Evolutionary conservation across 176 grass and related monocot species (phyloP).

Genomic region (Aegilops tauschii): DNA sequence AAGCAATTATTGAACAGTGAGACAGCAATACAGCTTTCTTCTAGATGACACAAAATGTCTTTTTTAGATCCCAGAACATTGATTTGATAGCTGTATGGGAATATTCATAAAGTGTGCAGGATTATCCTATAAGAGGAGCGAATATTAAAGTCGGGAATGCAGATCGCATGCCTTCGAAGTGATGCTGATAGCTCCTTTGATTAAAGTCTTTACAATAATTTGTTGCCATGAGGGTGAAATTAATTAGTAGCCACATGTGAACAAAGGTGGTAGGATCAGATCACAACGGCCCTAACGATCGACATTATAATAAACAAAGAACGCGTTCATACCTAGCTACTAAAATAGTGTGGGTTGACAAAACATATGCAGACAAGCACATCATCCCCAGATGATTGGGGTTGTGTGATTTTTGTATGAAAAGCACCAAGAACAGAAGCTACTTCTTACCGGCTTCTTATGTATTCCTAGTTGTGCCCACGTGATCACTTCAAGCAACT

Average conservation of each 20-base stretch:
- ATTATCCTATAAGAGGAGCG: conserved; percentile 27
- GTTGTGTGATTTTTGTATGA: not conserved
- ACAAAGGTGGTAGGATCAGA: conserved; percentile 24
- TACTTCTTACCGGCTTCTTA: conserved; percentile 74
- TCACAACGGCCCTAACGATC: conserved; percentile 45
- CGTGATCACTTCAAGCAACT: conserved; percentile 85
- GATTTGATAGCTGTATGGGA: conserved; percentile 32
- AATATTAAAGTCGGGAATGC: conserved; percentile 42
- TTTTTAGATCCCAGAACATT: conserved; percentile 38
- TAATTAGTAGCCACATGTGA: conserved; percentile 25
- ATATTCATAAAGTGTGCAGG: conserved; percentile 40
- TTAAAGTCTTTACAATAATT: conserved; percentile 3
- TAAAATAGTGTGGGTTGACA: conserved; percentile 15
- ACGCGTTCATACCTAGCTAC: not conserved
- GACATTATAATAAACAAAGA: conserved; percentile 32
- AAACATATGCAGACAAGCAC: conserved; percentile 21
- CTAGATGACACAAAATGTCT: not conserved
- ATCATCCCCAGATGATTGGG: not conserved
- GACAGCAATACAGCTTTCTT: not conserved
- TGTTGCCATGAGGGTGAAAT: conserved; percentile 12
- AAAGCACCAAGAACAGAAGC: not conserved
- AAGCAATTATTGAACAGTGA: conserved; percentile 8
- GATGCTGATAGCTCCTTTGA: conserved; percentile 10
- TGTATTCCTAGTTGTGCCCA: conserved; percentile 97
- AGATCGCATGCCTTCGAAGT: conserved; percentile 22